Evolutionary conservation across 2,329 filamentous ascomycete genomes (phyloP).

Genomic region (Apiospora sp.): DNA sequence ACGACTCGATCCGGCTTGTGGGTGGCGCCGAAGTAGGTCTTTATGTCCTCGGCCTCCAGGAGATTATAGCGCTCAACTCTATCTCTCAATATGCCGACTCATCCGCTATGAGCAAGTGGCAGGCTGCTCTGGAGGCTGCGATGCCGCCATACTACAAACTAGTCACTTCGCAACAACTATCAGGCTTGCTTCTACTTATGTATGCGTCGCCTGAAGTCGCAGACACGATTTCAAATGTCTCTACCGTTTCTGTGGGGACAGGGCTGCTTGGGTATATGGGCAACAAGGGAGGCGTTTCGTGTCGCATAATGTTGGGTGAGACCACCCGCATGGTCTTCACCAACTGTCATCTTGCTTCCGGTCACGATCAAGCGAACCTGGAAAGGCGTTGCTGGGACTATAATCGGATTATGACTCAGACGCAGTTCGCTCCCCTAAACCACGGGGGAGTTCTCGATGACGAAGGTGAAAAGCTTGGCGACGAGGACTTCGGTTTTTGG

Average conservation of each 20-base stretch:
- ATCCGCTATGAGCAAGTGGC: constrained; percentile 78
- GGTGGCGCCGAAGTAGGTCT: constrained; percentile 79
- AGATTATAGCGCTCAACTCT: constrained; percentile 86
- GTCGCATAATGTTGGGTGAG: constrained; percentile 85
- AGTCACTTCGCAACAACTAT: constrained; percentile 83
- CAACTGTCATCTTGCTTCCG: constrained; percentile 91
- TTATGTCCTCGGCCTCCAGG: constrained; percentile 90
- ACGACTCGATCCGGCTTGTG: constrained; percentile 54
- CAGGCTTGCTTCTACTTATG: constrained; percentile 83
- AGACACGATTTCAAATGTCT: constrained; percentile 80
- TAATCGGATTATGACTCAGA: constrained; percentile 76
- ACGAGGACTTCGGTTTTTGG: constrained; percentile 96
- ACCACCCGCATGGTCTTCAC: constrained; percentile 89
- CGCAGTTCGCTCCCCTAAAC: constrained; percentile 78
- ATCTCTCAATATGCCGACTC: constrained; percentile 82
- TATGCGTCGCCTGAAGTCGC: constrained; percentile 83
- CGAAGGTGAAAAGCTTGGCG: constrained; percentile 76
- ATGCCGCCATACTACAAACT: constrained; percentile 80
- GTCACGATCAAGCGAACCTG: constrained; percentile 77
- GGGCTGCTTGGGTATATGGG: constrained; percentile 93
- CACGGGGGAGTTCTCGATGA: constrained; percentile 71
- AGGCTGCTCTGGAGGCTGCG: constrained; percentile 74
- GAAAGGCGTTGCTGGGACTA: constrained; percentile 93
- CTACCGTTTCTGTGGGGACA: constrained; percentile 84
- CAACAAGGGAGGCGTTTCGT: constrained; percentile 91